Evolutionary conservation across 2,329 filamentous ascomycete species (phyloP).

Genomic region (Aspergillus sojae): DNA sequence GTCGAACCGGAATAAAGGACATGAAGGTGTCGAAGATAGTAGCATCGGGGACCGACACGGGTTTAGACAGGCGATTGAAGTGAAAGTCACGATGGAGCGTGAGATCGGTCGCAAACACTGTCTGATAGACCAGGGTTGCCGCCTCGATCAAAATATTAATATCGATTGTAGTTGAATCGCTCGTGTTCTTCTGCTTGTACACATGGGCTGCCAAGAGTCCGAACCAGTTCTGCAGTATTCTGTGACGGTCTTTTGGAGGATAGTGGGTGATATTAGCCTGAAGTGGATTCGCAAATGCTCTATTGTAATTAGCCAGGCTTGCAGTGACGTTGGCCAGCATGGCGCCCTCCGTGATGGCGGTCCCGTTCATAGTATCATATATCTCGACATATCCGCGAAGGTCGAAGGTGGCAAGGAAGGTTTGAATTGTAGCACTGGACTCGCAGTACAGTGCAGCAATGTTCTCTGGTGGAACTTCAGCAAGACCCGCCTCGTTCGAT

Average conservation of each 20-base stretch:
- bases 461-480: background rate
- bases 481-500: background rate
- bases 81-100: conserved; percentile 19
- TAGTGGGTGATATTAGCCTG: background rate
- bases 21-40: conserved; percentile 14
- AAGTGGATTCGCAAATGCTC: conserved; percentile 8
- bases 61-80: conserved; percentile 5
- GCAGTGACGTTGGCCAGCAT: conserved; percentile 22
- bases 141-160: conserved; percentile 7
- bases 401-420: conserved; percentile 18
- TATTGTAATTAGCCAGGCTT: conserved; percentile 17
- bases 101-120: conserved; percentile 20
- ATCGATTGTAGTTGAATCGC: background rate
- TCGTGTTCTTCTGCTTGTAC: conserved; percentile 12
- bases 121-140: conserved; percentile 18
- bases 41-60: background rate
- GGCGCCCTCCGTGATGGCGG: conserved; percentile 11
- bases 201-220: conserved; percentile 16
- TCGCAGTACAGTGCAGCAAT: conserved; percentile 15
- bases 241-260: background rate
- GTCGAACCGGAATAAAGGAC: conserved; percentile 18
- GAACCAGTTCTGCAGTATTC: conserved; percentile 13
- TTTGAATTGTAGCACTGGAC: conserved; percentile 15
- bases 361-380: conserved; percentile 10
- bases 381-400: conserved; percentile 16